Conservation (phyloP, 768 basidiomycete species). For the Dioszegia aurantiaca region DNA sequence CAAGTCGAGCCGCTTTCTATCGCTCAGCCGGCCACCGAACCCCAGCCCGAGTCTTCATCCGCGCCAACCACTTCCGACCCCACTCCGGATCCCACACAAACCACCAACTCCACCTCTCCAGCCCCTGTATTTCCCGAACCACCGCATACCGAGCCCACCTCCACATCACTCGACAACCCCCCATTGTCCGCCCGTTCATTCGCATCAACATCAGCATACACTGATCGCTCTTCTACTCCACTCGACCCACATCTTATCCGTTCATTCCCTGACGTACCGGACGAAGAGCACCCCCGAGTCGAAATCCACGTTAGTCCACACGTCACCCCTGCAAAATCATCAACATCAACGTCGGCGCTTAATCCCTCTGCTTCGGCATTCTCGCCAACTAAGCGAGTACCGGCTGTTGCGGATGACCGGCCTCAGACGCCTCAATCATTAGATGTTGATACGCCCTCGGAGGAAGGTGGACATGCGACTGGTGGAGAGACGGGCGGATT, state of each 20-base stretch:
- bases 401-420: too few relatives aligned
- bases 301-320: constrained; percentile 40
- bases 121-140: constrained; percentile 13
- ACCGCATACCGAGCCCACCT: constrained; percentile 12
- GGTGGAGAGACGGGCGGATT: background rate
- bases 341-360: background rate
- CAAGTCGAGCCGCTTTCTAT: constrained; percentile 41
- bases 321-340: constrained; percentile 18
- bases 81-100: background rate
- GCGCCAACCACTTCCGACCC: background rate
- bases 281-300: constrained; percentile 41
- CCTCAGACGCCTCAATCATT: constrained; percentile 10
- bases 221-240: constrained; percentile 24
- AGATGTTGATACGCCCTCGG: background rate
- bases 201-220: background rate
- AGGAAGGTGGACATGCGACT: background rate
- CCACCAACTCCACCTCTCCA: background rate
- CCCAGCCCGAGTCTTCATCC: background rate
- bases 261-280: constrained; percentile 43
- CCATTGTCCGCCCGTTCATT: background rate
- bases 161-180: background rate
- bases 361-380: too few relatives aligned
- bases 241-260: constrained; percentile 33
- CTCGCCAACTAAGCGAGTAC: too few relatives aligned
- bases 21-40: constrained; percentile 28